A percentile compares a stretch with the other conserved stretches of the same genome.
Evolutionary conservation across 805 yeast genomes (phyloP).

Genomic region (Lipomyces orientalis): DNA sequence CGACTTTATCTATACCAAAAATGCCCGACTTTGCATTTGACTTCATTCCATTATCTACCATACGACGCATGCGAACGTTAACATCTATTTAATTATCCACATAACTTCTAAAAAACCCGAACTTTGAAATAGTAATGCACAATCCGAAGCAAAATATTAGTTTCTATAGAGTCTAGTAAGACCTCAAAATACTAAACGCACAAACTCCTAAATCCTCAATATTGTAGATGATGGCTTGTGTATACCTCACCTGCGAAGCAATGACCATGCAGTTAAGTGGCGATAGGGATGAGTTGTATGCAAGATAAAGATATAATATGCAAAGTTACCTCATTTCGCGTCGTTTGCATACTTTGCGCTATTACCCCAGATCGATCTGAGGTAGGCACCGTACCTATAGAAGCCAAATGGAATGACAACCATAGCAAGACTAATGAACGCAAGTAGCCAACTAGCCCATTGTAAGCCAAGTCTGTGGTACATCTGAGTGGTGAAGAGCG

Average conservation of each 20-base stretch:
- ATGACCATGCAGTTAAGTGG: neutral
- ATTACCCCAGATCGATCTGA: slow-evolving; percentile 43
- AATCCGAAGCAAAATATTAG: neutral
- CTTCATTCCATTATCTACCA: too few relatives aligned
- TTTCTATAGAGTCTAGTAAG: neutral
- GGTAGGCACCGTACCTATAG: slow-evolving; percentile 52
- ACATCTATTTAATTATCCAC: too few relatives aligned
- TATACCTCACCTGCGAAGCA: neutral
- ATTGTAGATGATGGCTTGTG: neutral
- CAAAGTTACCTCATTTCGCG: neutral
- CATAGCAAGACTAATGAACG: slow-evolving; percentile 57
- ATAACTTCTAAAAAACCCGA: too few relatives aligned
- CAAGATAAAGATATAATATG: neutral
- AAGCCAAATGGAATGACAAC: slow-evolving; percentile 59
- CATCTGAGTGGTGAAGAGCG: slow-evolving; percentile 63
- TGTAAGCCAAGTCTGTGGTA: slow-evolving; percentile 55
- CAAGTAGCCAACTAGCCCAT: slow-evolving; percentile 62
- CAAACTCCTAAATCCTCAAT: neutral
- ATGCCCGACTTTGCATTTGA: too few relatives aligned
- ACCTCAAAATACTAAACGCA: neutral
- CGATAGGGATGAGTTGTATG: neutral
- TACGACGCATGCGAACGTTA: too few relatives aligned
- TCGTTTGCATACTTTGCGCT: slow-evolving; percentile 25
- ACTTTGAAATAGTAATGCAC: neutral
- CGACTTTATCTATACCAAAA: too few relatives aligned